Conservation (phyloP, 441 rosid genomes). For the Arabidopsis lyrata region DNA sequence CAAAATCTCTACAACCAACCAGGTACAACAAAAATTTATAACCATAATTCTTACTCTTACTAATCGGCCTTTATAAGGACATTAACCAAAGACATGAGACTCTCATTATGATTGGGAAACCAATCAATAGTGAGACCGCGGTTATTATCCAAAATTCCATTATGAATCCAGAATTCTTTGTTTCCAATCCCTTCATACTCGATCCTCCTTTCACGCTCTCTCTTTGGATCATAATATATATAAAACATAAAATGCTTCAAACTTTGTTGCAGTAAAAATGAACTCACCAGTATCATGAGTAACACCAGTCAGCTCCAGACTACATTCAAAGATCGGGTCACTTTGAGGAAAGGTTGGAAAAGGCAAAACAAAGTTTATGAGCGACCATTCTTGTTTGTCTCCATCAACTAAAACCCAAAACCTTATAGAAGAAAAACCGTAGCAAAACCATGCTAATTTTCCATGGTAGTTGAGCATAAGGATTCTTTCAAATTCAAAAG, state of each 20-base stretch:
- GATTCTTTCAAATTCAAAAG: too few species aligned
- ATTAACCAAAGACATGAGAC: too few species aligned
- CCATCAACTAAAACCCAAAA: conserved; percentile 27
- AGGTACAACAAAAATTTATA: too few species aligned
- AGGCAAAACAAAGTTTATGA: conserved; percentile 9
- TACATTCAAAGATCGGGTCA: not conserved
- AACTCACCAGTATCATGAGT: conserved; percentile 18
- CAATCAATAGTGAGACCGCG: too few species aligned
- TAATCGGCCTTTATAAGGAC: too few species aligned
- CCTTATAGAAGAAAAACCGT: not conserved
- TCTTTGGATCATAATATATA: conserved; percentile 27
- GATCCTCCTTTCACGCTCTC: conserved; percentile 17
- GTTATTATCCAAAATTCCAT: too few species aligned
- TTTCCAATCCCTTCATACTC: not conserved
- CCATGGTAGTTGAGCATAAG: conserved; percentile 3
- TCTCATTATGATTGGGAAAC: too few species aligned
- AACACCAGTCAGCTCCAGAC: not conserved
- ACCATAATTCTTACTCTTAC: too few species aligned
- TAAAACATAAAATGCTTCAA: not conserved
- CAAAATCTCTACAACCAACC: too few species aligned
- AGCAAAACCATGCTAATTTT: conserved; percentile 22
- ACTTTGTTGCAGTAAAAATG: not conserved
- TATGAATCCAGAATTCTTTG: not conserved
- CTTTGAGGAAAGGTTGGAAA: not conserved
- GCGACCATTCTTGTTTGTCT: conserved; percentile 34